A percentile compares a stretch with the other conserved stretches of the same genome.
Conservation (phyloP, 495 filamentous ascomycete species). For the Penicillium cataractarum region DNA sequence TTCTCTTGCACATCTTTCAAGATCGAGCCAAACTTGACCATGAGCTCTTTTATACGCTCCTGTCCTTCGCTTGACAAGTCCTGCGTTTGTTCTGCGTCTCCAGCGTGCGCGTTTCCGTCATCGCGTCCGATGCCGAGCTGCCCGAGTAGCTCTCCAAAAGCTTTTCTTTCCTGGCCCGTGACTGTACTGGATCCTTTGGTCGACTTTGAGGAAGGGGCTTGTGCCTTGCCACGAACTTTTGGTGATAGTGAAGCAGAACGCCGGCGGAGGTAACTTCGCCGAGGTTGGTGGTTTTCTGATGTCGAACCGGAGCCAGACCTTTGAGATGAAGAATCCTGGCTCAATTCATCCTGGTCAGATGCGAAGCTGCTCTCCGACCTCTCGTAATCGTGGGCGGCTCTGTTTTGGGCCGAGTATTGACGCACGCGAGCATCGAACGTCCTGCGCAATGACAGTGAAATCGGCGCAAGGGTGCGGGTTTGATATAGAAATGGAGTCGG, state of each 20-base stretch:
- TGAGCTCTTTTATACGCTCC: conserved; percentile 33
- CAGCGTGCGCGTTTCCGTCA: conserved; percentile 1
- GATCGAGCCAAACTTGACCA: conserved; percentile 33
- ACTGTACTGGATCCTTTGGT: conserved; percentile 17
- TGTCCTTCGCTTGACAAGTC: conserved; percentile 12
- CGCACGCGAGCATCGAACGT: conserved; percentile 17
- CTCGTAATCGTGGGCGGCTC: not conserved
- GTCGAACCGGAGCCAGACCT: not conserved
- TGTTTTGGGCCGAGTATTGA: conserved; percentile 16
- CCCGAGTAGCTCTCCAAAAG: conserved; percentile 33
- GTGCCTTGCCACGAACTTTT: conserved; percentile 5
- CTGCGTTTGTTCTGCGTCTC: not conserved
- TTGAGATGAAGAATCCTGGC: conserved; percentile 3
- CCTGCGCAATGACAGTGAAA: conserved; percentile 18
- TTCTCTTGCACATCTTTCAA: conserved; percentile 25
- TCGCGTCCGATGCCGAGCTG: conserved; percentile 23
- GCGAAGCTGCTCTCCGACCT: not conserved
- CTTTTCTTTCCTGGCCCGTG: conserved; percentile 32
- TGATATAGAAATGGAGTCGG: conserved; percentile 70
- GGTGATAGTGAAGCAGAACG: conserved; percentile 23
- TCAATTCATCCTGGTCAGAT: conserved; percentile 2
- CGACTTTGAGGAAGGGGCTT: not conserved
- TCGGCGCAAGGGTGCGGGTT: conserved; percentile 59
- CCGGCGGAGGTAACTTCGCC: conserved; percentile 34
- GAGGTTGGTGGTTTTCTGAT: conserved; percentile 1